phyloP scores from a whole-genome alignment of 2,329 filamentous ascomycete genomes.

The Eutypella sp. region DNA sequence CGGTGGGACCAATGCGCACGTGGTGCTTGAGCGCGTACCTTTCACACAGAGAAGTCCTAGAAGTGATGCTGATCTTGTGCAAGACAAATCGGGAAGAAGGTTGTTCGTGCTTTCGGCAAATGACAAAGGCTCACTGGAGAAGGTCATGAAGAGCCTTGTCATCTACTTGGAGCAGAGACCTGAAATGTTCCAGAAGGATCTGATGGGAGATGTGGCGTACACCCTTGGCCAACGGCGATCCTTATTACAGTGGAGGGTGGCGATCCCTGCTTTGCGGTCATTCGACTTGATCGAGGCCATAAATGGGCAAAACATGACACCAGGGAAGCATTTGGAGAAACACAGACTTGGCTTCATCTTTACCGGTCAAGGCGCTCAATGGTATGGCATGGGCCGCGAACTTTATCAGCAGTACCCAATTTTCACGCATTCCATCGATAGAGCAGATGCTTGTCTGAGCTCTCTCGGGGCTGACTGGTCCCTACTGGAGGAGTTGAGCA shows the following conservation, averaged over 20 bases:
- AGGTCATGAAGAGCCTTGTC: slow-evolving; percentile 34
- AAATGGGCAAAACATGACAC: slow-evolving; percentile 31
- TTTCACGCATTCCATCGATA: slow-evolving; percentile 30
- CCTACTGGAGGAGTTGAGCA: slow-evolving; percentile 30
- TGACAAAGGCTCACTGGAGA: slow-evolving; percentile 32
- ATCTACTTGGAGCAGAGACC: slow-evolving; percentile 38
- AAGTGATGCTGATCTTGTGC: slow-evolving; percentile 29
- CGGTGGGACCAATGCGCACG: slow-evolving; percentile 26
- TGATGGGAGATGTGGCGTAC: slow-evolving; percentile 44
- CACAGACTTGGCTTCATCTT: slow-evolving; percentile 36
- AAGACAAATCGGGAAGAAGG: slow-evolving; percentile 26
- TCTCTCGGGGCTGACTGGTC: slow-evolving; percentile 30
- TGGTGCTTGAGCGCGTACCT: slow-evolving; percentile 28
- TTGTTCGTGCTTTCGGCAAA: slow-evolving; percentile 41
- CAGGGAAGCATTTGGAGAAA: slow-evolving; percentile 32
- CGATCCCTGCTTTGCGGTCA: slow-evolving; percentile 37
- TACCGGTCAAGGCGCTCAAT: slow-evolving; percentile 37
- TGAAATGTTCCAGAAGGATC: slow-evolving; percentile 37
- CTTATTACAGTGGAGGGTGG: slow-evolving; percentile 37
- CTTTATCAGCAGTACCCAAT: slow-evolving; percentile 33
- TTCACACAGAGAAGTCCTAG: slow-evolving; percentile 26
- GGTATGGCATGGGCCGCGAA: slow-evolving; percentile 38
- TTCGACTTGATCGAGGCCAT: slow-evolving; percentile 41
- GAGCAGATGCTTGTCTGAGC: slow-evolving; percentile 28
- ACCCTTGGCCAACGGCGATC: slow-evolving; percentile 42